Evolutionary conservation across 805 yeast species (phyloP), one percentile per base, ranked within the genome.

Genomic region (Maudiozyma pseudohumilis): DNA sequence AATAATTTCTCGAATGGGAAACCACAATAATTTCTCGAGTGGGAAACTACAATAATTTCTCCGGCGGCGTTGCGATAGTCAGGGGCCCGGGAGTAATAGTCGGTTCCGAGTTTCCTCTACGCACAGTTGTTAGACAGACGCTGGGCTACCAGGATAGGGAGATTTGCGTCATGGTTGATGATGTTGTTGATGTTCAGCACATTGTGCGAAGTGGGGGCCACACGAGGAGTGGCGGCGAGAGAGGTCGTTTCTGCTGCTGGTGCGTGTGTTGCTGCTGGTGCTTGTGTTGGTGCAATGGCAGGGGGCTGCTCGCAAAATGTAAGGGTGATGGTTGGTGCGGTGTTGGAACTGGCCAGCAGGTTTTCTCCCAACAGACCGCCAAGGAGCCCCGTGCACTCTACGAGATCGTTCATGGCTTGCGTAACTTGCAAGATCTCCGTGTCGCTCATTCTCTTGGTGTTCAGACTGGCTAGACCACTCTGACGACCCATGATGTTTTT

Each of bases 321-420:
- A 24, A 24, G 10, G 4, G 18, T 16, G 19, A n/a, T 5, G 8
- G 19, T 16, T 9, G 8, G 16, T 15, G 11, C 8, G 11, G 12
- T 27, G 9, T 27, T 27, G 16, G 18, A 10, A 2, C 10, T n/a
- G 5, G 29, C 16, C 15, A 27, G 13, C 9, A 10, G 15, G n/a
- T 24, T 20, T 5, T 19, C 18, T 8, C 34, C 26, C 5, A 31
- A 12, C 9, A 31, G 19, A 8, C 22, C 29, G 5, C 42, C 47
- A 17, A 52, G 35, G 15, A 51, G 41, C 28, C 53, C 51, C 4
- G 56, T 50, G 5, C 53, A 50, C 30, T 52, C 54, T 11, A 52
- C 51, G 34, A 54, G 36, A 20, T 52, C 55, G 34, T 52, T 51
- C 58, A 54, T 53, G 13, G 53, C 17, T 31, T 31, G 34, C 15